Conservation (phyloP, 257 asterid genomes). For the Solanum rostratum region DNA sequence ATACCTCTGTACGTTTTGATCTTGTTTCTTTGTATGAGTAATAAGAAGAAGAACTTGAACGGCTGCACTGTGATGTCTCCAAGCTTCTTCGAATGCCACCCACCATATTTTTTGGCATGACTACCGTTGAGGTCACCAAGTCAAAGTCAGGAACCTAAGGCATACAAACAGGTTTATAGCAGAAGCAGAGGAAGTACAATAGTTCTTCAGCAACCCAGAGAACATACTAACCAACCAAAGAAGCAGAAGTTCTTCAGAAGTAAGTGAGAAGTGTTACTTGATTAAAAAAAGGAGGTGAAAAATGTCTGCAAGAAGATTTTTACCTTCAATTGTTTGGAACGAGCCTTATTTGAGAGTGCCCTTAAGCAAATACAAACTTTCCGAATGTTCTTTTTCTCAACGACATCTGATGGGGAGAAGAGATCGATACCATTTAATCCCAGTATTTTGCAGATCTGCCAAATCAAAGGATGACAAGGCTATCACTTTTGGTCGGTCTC, state of each 20-base stretch:
- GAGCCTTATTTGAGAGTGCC: constrained; percentile 74
- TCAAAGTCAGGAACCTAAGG: constrained; percentile 75
- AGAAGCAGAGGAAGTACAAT: background rate
- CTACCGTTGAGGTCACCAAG: constrained; percentile 44
- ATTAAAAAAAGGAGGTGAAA: background rate
- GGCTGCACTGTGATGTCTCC: constrained; percentile 58
- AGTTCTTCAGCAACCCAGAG: background rate
- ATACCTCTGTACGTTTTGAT: constrained; percentile 37
- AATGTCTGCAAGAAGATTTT: constrained; percentile 2
- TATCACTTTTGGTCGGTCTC: background rate
- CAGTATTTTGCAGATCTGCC: constrained; percentile 66
- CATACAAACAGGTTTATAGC: background rate
- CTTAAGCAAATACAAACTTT: constrained; percentile 89
- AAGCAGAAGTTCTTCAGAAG: background rate
- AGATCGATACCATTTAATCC: constrained; percentile 92
- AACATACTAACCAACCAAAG: background rate
- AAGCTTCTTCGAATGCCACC: constrained; percentile 61
- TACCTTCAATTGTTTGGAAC: constrained; percentile 70
- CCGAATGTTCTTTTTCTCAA: constrained; percentile 63
- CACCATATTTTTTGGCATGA: constrained; percentile 80
- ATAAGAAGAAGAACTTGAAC: constrained; percentile 55
- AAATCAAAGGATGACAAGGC: background rate
- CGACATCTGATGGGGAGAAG: constrained; percentile 91
- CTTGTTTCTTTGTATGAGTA: constrained; percentile 28
- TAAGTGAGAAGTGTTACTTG: background rate